Evolutionary conservation across 192 early-diverging fungal genomes (phyloP).

Genomic region (Obelidium mucronatum): DNA sequence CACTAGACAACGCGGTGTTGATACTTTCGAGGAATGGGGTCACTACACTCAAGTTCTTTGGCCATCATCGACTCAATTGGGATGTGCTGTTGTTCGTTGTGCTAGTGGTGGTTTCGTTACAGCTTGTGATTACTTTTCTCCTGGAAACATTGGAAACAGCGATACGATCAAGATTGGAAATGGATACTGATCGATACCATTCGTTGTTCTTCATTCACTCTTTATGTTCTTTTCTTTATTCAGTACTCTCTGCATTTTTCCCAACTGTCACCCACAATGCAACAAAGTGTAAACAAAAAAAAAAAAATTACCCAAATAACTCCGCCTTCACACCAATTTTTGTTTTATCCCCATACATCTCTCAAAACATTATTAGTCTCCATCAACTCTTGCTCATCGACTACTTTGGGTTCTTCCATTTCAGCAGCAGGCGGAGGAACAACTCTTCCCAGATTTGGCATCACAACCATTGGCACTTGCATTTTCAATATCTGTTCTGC

Average conservation of each 20-base stretch:
- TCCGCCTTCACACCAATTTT: too few species aligned
- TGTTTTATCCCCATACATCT: constrained; percentile 29
- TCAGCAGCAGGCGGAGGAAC: background rate
- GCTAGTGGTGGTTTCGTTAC: too few species aligned
- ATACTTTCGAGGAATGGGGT: too few species aligned
- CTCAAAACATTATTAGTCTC: constrained; percentile 7
- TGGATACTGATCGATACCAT: background rate
- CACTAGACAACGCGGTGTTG: too few species aligned
- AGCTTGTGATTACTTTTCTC: too few species aligned
- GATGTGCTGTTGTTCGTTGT: too few species aligned
- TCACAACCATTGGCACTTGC: constrained; percentile 36
- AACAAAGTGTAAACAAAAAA: background rate
- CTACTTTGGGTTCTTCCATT: background rate
- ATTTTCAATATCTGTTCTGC: constrained; percentile 36
- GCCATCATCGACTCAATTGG: too few species aligned
- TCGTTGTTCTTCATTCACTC: background rate
- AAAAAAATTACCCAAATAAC: background rate
- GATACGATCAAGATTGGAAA: too few species aligned
- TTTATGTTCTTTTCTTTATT: background rate
- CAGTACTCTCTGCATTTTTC: too few species aligned
- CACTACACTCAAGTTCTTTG: too few species aligned
- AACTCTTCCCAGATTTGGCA: background rate
- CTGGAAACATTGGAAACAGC: too few species aligned
- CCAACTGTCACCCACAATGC: background rate
- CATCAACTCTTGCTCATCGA: background rate